Conservation (phyloP, 176 grass and related monocot genomes). For the Bolboschoenus planiculmis region DNA sequence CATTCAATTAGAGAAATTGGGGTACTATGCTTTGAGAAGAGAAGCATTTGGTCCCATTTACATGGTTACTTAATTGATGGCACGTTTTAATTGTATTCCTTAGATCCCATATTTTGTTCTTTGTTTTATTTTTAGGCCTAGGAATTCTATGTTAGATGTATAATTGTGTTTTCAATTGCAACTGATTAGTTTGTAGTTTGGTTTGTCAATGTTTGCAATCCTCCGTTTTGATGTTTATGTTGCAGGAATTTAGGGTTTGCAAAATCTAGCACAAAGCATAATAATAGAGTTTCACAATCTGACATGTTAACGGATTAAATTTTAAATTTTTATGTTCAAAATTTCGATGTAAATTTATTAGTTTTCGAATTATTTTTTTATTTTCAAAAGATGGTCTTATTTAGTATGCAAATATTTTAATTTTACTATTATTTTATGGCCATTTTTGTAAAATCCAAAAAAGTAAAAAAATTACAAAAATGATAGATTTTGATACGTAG, state of each 20-base stretch:
- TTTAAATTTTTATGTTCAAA: too few relatives aligned
- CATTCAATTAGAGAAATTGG: slow-evolving; percentile 40
- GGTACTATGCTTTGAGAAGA: slow-evolving; percentile 26
- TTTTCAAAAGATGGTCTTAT: too few relatives aligned
- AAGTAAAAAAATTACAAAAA: too few relatives aligned
- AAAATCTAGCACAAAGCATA: not conserved
- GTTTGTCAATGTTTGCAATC: not conserved
- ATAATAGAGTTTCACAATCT: not conserved
- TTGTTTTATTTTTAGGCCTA: not conserved
- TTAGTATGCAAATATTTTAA: too few relatives aligned
- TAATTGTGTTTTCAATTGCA: not conserved
- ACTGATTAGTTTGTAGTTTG: slow-evolving; percentile 5
- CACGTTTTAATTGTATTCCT: not conserved
- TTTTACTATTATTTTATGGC: too few relatives aligned
- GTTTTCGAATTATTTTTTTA: too few relatives aligned
- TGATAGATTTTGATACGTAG: too few relatives aligned
- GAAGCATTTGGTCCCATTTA: slow-evolving; percentile 52
- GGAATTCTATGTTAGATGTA: not conserved
- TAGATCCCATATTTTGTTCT: not conserved
- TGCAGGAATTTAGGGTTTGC: not conserved
- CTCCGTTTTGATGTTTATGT: not conserved
- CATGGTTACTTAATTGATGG: slow-evolving; percentile 31
- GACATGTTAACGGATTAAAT: too few relatives aligned
- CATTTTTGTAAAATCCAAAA: too few relatives aligned
- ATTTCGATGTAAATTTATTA: too few relatives aligned